These are phyloP conservation scores for Furculomyces boomerangus DNA, from an alignment of 371 early-diverging fungal genomes.

Conservation along the genomic window DNA sequence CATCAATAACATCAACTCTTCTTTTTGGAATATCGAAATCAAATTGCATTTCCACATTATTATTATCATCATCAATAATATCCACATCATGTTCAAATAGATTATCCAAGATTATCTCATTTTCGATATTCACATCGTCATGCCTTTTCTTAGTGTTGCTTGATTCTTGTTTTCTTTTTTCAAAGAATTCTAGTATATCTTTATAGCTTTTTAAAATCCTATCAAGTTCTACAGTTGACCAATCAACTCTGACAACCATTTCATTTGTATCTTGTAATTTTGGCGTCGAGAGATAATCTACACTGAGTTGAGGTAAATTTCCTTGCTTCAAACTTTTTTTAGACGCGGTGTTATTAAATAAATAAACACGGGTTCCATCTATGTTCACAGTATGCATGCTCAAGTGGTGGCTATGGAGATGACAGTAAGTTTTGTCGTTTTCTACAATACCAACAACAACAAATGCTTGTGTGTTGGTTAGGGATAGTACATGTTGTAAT, in stretches of 20 bases:
- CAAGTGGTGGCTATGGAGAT: neutral
- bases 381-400: neutral
- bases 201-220: neutral
- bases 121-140: too few species aligned
- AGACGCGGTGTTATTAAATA: neutral
- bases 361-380: neutral
- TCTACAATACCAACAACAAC: neutral
- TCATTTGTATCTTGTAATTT: neutral
- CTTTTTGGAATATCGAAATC: too few species aligned
- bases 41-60: too few species aligned
- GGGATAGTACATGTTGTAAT: neutral
- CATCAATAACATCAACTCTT: too few species aligned
- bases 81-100: too few species aligned
- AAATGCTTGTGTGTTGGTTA: neutral
- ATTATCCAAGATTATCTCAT: too few species aligned
- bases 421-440: constrained; percentile 1
- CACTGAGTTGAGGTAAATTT: neutral
- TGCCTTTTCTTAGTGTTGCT: too few species aligned
- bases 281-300: neutral
- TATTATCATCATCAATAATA: too few species aligned
- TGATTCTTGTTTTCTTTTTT: neutral
- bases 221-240: neutral
- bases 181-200: neutral
- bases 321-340: neutral
- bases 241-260: neutral